phyloP scores from a whole-genome alignment of 2,329 filamentous ascomycete species.

The Mycosphaerella arachidis region DNA sequence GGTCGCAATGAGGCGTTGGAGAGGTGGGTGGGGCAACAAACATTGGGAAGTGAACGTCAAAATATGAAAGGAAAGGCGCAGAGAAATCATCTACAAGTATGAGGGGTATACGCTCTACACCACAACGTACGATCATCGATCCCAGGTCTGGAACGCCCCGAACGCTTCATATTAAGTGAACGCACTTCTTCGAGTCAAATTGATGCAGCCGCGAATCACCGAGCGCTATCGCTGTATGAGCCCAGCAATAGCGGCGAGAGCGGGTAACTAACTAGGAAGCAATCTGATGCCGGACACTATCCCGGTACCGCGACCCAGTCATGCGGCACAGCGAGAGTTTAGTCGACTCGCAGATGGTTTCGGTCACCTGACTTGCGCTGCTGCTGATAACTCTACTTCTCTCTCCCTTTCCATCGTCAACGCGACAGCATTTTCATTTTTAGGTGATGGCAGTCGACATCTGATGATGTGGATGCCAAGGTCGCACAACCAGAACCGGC shows the following conservation, averaged over 20 bases:
- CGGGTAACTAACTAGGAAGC: neutral
- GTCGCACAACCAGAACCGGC: neutral
- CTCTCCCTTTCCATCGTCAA: neutral
- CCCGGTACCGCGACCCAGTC: neutral
- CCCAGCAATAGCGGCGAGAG: neutral
- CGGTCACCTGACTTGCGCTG: neutral
- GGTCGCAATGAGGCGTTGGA: neutral
- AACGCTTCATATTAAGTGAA: neutral
- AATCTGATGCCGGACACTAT: neutral
- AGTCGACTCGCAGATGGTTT: neutral
- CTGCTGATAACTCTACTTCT: neutral
- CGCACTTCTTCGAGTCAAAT: neutral
- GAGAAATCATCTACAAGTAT: neutral
- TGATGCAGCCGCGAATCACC: neutral
- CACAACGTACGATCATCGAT: neutral
- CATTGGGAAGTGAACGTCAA: neutral
- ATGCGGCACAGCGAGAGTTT: constrained; percentile 2
- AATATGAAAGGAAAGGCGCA: neutral
- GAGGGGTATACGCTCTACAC: neutral
- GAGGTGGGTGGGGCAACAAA: neutral
- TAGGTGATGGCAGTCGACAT: neutral
- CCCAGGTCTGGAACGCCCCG: neutral
- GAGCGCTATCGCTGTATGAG: neutral
- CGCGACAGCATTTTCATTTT: neutral
- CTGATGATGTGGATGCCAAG: neutral